Conservation (phyloP, 352 stramenopile species). For the Thalassiosira pacifica region DNA sequence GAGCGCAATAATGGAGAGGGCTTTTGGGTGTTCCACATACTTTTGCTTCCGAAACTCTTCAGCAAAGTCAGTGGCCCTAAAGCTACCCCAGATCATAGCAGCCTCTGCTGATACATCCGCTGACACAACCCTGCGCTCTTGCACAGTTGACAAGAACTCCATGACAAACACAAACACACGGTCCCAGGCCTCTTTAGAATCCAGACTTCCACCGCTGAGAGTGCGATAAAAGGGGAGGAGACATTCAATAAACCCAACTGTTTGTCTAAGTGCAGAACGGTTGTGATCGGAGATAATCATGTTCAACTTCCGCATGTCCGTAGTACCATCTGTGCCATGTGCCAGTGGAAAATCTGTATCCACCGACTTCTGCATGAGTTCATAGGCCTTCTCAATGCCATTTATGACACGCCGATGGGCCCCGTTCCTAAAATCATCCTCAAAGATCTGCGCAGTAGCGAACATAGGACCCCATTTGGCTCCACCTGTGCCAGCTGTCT, state of each 20-base stretch:
- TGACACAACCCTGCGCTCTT: neutral
- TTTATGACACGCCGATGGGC: no score
- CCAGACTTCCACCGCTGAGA: no score
- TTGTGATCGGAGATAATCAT: no score
- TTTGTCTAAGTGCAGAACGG: no score
- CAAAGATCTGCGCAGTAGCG: slow-evolving; percentile 17
- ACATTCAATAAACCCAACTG: no score
- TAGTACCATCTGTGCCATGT: neutral
- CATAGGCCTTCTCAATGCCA: slow-evolving; percentile 8
- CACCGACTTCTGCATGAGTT: slow-evolving; percentile 16
- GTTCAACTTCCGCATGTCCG: neutral
- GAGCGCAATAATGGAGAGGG: neutral
- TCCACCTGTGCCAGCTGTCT: neutral
- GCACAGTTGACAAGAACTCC: neutral
- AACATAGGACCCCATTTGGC: slow-evolving; percentile 26
- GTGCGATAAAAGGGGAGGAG: no score
- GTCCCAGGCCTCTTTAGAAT: neutral
- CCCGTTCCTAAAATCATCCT: slow-evolving; percentile 17
- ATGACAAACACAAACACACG: neutral
- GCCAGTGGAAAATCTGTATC: slow-evolving; percentile 19
- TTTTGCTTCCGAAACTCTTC: no score
- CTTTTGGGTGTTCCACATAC: neutral
- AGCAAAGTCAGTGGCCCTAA: neutral
- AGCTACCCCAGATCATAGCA: no score
- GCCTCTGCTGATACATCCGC: neutral